These are phyloP conservation scores for Talaromyces verruculosus DNA, from an alignment of 2,329 filamentous ascomycete genomes.

Conservation along the genomic window DNA sequence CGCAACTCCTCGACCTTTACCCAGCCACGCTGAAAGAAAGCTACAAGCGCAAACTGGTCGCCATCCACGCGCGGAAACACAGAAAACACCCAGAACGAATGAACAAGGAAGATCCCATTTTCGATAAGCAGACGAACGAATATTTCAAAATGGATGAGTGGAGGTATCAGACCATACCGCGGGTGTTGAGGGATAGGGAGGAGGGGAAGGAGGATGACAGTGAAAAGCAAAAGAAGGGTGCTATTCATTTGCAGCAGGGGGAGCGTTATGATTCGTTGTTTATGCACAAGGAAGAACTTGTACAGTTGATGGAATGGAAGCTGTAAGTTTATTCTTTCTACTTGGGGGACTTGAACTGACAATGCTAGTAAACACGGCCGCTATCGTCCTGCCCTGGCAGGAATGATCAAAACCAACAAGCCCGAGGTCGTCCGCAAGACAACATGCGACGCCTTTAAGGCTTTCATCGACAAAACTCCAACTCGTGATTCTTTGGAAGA, in stretches of 20 bases:
- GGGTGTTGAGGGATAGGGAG: conserved; percentile 25
- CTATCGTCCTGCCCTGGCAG: conserved; percentile 41
- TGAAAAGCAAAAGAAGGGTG: conserved; percentile 17
- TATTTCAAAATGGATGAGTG: conserved; percentile 39
- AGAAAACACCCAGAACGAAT: conserved; percentile 19
- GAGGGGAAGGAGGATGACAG: conserved; percentile 21
- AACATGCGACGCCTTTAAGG: conserved; percentile 31
- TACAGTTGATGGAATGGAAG: conserved; percentile 47
- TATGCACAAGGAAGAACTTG: conserved; percentile 35
- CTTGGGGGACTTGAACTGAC: background rate
- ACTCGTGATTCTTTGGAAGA: conserved; percentile 18
- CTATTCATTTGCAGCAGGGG: conserved; percentile 24
- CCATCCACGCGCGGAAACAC: conserved; percentile 27
- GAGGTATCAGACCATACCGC: conserved; percentile 40
- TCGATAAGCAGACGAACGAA: conserved; percentile 26
- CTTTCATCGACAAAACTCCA: conserved; percentile 17
- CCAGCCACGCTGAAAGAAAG: conserved; percentile 29
- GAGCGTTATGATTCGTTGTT: conserved; percentile 15
- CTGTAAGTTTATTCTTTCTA: conserved; percentile 34
- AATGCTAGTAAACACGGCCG: conserved; percentile 41
- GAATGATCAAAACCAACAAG: conserved; percentile 41
- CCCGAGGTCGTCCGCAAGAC: conserved; percentile 29
- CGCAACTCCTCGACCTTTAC: conserved; percentile 30
- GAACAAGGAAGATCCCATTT: conserved; percentile 17
- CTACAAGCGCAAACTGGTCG: conserved; percentile 27